These are phyloP conservation scores for Choanephora cucurbitarum DNA, from an alignment of 371 early-diverging fungal species.

Conservation along the genomic window DNA sequence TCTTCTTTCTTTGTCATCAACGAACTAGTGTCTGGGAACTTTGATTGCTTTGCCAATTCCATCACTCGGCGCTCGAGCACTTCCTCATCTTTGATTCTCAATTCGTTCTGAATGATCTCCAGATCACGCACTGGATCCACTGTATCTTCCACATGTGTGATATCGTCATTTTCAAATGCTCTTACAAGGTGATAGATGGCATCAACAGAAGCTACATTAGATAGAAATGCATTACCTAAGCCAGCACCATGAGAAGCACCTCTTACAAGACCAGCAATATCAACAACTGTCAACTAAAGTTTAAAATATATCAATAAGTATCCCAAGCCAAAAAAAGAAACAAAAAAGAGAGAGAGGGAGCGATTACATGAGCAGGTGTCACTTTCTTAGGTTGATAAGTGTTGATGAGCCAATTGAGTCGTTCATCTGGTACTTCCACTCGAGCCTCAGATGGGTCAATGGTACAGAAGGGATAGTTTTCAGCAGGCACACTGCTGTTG, in stretches of 20 bases:
- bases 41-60: slow-evolving; percentile 47
- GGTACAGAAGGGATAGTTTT: slow-evolving; percentile 77
- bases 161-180: slow-evolving; percentile 82
- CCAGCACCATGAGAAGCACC: slow-evolving; percentile 83
- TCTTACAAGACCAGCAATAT: slow-evolving; percentile 97
- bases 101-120: slow-evolving; percentile 87
- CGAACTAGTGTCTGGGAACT: slow-evolving; percentile 62
- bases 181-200: slow-evolving; percentile 92
- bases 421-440: slow-evolving; percentile 80
- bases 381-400: slow-evolving; percentile 66
- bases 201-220: slow-evolving; percentile 89
- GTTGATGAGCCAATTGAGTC: slow-evolving; percentile 75
- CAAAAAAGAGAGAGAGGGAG: too few species aligned
- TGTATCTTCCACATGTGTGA: slow-evolving; percentile 89
- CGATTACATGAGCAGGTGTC: slow-evolving; percentile 62
- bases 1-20: slow-evolving; percentile 79
- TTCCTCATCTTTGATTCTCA: slow-evolving; percentile 88
- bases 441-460: slow-evolving; percentile 85
- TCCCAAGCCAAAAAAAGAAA: neutral
- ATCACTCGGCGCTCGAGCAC: slow-evolving; percentile 58
- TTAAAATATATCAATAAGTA: neutral
- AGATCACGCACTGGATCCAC: slow-evolving; percentile 91
- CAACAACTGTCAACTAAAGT: slow-evolving; percentile 74
- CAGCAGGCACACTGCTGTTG: slow-evolving; percentile 76
- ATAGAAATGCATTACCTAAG: slow-evolving; percentile 92